Base-by-base conservation (phyloP, 1,139 yeast species). In the Magnusiomyces fungicola region DNA sequence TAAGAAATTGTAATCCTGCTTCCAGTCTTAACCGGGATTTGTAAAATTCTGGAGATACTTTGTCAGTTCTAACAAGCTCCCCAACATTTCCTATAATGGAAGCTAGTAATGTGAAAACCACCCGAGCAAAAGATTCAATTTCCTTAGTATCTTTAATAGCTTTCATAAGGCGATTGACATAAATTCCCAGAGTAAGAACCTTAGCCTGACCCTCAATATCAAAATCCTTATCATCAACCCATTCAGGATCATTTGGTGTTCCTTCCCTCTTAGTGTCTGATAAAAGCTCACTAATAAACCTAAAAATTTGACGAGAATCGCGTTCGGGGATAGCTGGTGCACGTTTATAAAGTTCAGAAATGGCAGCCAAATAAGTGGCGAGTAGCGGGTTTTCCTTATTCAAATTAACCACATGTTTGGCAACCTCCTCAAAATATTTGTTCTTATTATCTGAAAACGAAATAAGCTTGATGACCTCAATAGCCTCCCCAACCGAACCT, bases 11-110 rank as follows among this genome's bases (percentile, higher is more conserved):
- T 41, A 76, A 61, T 0, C 95, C 96, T 0, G 95, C 92, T 25
- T 71, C 73, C 9, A 85, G 69, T 55, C 95, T 73, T 40, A 89
- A 66, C 55, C 79, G 76, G 55, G 80, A 74, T 57, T 81, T 83
- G 58, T 71, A 80, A 27, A 67, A 65, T 34, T 66, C 69, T 6
- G 96, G 95, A 0, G 96, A 84, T 59, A 43, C 39, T 9, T 9
- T 6, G 12, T 71, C 70, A 24, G 73, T 72, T 25, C 76, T 71
- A 2, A 82, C 78, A 25, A 89, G 75, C 60, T 89, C 96, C n/a
- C 96, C 96, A 45, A 85, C 84, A 62, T 83, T 83, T 2, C 81
- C 79, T 45, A 89, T 78, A 32, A 85, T 69, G 1, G 90, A 79
- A 39, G 78, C 71, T 41, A 88, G 71, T 38, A 87, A 67, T 56